Conservation (phyloP, 495 filamentous ascomycete species). For the Podospora tetraspora region DNA sequence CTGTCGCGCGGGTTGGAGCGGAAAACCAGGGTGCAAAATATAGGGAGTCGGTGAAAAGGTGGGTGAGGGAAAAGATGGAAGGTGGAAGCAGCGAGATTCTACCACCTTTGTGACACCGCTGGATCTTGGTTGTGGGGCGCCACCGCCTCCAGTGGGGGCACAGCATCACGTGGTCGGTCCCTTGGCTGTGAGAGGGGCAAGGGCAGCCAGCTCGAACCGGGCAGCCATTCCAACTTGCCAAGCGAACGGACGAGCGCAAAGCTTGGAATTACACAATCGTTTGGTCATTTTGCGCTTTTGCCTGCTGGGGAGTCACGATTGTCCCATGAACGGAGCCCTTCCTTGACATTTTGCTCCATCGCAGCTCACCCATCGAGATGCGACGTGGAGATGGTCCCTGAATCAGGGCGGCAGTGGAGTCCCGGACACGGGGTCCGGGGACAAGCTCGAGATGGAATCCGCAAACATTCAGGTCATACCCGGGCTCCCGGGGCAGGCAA, state of each 20-base stretch:
- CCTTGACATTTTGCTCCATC: background rate
- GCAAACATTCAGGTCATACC: background rate
- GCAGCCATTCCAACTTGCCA: background rate
- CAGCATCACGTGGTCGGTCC: background rate
- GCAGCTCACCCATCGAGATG: background rate
- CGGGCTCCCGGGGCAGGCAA: background rate
- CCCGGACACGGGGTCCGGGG: background rate
- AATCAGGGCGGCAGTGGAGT: background rate
- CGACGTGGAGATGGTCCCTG: background rate
- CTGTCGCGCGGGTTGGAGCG: background rate
- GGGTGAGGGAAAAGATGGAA: background rate
- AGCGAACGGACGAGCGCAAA: background rate
- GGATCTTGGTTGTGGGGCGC: background rate
- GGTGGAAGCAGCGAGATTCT: background rate
- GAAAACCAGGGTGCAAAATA: background rate
- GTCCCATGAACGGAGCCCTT: background rate
- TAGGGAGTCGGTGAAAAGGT: constrained; percentile 5
- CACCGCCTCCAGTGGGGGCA: background rate
- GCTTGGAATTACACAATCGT: background rate
- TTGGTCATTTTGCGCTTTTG: background rate
- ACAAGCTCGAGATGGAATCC: background rate
- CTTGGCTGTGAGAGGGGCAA: background rate
- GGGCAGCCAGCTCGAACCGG: background rate
- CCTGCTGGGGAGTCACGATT: background rate
- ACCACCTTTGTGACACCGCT: constrained; percentile 2